Evolutionary conservation across 192 early-diverging fungal species (phyloP).

Genomic region (Glomus cerebriforme): DNA sequence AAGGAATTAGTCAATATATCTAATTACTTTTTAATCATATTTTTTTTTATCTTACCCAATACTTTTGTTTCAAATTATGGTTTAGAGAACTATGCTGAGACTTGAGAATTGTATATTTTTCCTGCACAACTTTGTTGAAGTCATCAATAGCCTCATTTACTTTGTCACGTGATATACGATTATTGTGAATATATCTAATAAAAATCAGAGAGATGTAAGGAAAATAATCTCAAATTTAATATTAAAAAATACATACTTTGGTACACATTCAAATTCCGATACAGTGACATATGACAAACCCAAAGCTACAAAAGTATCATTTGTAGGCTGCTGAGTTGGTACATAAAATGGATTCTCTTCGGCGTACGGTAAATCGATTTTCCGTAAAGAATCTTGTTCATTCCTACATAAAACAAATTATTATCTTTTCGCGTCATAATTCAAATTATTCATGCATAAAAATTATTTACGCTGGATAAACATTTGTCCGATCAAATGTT

Average conservation of each 20-base stretch:
- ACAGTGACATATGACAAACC: constrained; percentile 23
- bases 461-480: neutral
- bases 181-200: neutral
- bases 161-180: constrained; percentile 22
- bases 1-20: neutral
- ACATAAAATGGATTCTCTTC: constrained; percentile 1
- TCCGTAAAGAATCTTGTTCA: neutral
- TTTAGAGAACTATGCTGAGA: neutral
- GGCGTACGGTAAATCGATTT: neutral
- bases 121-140: constrained; percentile 13
- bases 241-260: constrained; percentile 15
- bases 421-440: neutral
- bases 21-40: neutral
- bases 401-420: neutral
- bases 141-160: constrained; percentile 29
- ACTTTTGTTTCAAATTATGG: neutral
- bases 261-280: neutral
- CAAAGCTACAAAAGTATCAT: neutral
- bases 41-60: constrained; percentile 14
- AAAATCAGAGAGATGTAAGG: neutral
- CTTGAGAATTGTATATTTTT: constrained; percentile 24
- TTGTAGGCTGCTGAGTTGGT: neutral
- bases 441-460: neutral
- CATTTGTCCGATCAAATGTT: neutral
- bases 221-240: neutral